phyloP scores from a whole-genome alignment of 2,329 filamentous ascomycete species.

The Fusarium pseudoanthophilum region DNA sequence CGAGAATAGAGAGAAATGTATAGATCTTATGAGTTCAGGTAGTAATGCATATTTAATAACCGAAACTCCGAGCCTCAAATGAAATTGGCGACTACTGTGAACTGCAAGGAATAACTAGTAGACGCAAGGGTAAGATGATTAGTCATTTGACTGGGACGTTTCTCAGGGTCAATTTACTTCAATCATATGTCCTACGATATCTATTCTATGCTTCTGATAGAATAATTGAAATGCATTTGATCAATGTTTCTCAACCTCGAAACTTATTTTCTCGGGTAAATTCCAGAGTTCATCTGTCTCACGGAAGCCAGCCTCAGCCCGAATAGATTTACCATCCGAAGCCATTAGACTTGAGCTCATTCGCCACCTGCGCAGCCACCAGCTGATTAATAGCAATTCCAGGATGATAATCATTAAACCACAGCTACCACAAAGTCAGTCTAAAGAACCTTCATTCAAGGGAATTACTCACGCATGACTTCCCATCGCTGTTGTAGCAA shows the following conservation, averaged over 20 bases:
- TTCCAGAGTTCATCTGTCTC: neutral
- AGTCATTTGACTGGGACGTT: fast-evolving
- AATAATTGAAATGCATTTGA: fast-evolving
- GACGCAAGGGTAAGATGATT: fast-evolving
- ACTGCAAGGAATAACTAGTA: fast-evolving
- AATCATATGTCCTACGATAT: too few species aligned
- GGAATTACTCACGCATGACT: slow-evolving; percentile 49
- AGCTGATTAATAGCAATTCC: slow-evolving; percentile 54
- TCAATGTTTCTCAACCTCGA: fast-evolving
- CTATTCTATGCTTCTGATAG: fast-evolving
- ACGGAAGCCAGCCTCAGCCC: fast-evolving
- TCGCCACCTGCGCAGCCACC: slow-evolving; percentile 52
- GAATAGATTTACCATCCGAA: slow-evolving; percentile 5
- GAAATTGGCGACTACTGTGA: fast-evolving
- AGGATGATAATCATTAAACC: slow-evolving; percentile 58
- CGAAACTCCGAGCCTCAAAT: fast-evolving
- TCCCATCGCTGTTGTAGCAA: slow-evolving; percentile 55
- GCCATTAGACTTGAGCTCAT: neutral
- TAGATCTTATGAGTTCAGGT: neutral
- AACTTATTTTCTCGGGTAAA: fast-evolving
- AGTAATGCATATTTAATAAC: neutral
- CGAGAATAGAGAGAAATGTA: fast-evolving
- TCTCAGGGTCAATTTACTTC: too few species aligned
- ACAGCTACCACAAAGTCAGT: slow-evolving; percentile 45
- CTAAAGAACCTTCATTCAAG: fast-evolving